Percentiles rank a stretch among this genome's conserved stretches.
Evolutionary conservation across 345 rosid genomes (phyloP).

Genomic region (Populus nigra): DNA sequence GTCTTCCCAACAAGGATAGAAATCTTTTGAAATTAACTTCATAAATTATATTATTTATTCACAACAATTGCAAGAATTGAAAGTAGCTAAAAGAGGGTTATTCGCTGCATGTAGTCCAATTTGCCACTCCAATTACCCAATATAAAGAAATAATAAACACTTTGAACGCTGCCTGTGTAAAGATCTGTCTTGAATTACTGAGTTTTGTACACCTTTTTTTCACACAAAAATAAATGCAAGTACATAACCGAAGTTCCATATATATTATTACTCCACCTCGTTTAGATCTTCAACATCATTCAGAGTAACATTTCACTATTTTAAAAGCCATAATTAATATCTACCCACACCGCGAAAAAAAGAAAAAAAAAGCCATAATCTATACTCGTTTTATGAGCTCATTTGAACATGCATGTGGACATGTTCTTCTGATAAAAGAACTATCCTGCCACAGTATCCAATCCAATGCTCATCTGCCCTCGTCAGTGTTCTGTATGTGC

Average conservation of each 20-base stretch:
- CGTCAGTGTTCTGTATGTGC: background rate
- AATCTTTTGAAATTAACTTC: no score
- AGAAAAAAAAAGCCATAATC: background rate
- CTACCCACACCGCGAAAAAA: no score
- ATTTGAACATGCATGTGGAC: conserved; percentile 27
- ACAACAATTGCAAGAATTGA: no score
- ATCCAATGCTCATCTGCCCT: background rate
- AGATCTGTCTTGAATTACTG: no score
- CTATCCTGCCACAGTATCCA: background rate
- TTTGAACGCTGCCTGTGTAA: no score
- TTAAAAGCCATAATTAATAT: background rate
- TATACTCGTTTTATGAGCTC: background rate
- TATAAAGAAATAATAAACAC: no score
- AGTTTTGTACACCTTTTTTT: no score
- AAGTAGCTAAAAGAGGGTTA: background rate
- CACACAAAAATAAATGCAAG: no score
- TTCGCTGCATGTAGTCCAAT: no score
- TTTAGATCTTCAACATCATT: conserved; percentile 18
- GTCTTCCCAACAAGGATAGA: no score
- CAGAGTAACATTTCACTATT: background rate
- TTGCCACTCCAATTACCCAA: no score
- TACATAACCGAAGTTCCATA: background rate
- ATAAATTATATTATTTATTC: no score
- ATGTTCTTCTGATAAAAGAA: conserved; percentile 7
- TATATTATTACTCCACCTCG: background rate